A percentile compares a stretch with the other conserved stretches of the same genome.
Evolutionary conservation across 2,329 filamentous ascomycete species (phyloP).

Genomic region (Fusarium redolens): DNA sequence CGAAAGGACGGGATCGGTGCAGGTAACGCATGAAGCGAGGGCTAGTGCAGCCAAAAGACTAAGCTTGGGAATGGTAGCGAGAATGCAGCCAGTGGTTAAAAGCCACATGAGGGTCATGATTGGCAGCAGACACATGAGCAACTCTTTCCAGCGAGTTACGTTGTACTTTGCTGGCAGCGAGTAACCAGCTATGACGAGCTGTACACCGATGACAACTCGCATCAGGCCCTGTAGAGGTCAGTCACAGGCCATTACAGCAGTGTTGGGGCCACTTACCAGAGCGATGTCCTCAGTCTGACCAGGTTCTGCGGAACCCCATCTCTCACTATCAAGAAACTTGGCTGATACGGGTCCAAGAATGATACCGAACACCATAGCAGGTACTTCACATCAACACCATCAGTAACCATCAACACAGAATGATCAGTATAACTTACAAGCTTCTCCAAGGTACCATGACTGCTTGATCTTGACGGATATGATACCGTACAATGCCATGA

Average conservation of each 20-base stretch:
- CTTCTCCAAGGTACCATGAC: slow-evolving; percentile 66
- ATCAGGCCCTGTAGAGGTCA: slow-evolving; percentile 55
- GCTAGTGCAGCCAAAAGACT: slow-evolving; percentile 65
- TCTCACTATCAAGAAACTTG: slow-evolving; percentile 60
- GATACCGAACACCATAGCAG: slow-evolving; percentile 65
- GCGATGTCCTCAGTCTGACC: slow-evolving; percentile 53
- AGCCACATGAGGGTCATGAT: slow-evolving; percentile 74
- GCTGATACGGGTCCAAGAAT: slow-evolving; percentile 65
- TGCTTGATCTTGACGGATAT: slow-evolving; percentile 65
- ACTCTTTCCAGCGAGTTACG: slow-evolving; percentile 60
- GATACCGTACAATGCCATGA: slow-evolving; percentile 61
- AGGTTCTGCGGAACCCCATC: slow-evolving; percentile 40
- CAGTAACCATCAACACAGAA: neutral
- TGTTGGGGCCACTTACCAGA: slow-evolving; percentile 45
- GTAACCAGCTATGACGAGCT: slow-evolving; percentile 72
- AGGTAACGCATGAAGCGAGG: slow-evolving; percentile 70
- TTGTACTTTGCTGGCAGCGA: slow-evolving; percentile 69
- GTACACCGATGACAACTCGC: slow-evolving; percentile 71
- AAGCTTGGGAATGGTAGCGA: slow-evolving; percentile 65
- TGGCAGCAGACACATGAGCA: slow-evolving; percentile 66
- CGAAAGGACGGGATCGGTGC: slow-evolving; percentile 54
- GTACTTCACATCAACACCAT: slow-evolving; percentile 55
- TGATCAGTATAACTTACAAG: slow-evolving; percentile 52
- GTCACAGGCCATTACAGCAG: too few species aligned
- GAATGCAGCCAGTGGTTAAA: slow-evolving; percentile 65